A percentile compares a stretch with the other conserved stretches of the same genome.
Conservation (phyloP, 441 rosid species). For the Kokia cookei region DNA sequence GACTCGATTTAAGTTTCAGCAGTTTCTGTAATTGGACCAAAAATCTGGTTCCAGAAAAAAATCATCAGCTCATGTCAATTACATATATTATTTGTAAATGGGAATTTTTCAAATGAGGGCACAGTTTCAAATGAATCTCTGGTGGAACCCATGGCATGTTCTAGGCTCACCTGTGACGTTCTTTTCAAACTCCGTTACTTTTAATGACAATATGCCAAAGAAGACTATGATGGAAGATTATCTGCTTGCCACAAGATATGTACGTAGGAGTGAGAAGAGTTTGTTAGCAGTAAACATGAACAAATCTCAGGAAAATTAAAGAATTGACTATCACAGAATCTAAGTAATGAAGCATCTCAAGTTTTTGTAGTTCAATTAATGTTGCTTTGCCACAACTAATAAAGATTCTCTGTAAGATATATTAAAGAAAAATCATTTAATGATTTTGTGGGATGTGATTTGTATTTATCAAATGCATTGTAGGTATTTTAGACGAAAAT, state of each 20-base stretch:
- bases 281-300: not conserved
- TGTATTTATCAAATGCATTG: too few relatives aligned
- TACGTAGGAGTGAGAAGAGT: not conserved
- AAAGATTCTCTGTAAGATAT: too few relatives aligned
- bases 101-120: not conserved
- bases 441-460: too few relatives aligned
- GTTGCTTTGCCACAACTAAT: too few relatives aligned
- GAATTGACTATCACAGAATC: too few relatives aligned
- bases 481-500: too few relatives aligned
- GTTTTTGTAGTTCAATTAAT: too few relatives aligned
- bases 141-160: constrained; percentile 24
- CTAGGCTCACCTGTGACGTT: constrained; percentile 27
- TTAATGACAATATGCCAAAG: constrained; percentile 4
- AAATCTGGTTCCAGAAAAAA: not conserved
- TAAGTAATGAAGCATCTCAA: too few relatives aligned
- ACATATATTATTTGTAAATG: not conserved
- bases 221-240: not conserved
- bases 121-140: not conserved
- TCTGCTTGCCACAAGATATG: not conserved
- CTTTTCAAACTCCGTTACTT: not conserved
- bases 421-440: too few relatives aligned
- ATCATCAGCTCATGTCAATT: constrained; percentile 9
- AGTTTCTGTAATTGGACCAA: not conserved
- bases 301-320: not conserved
- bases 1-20: not conserved